Evolutionary conservation across 2,329 filamentous ascomycete genomes (phyloP), one percentile per base, ranked within the genome.

Genomic region (Zymoseptoria ardabiliae): DNA sequence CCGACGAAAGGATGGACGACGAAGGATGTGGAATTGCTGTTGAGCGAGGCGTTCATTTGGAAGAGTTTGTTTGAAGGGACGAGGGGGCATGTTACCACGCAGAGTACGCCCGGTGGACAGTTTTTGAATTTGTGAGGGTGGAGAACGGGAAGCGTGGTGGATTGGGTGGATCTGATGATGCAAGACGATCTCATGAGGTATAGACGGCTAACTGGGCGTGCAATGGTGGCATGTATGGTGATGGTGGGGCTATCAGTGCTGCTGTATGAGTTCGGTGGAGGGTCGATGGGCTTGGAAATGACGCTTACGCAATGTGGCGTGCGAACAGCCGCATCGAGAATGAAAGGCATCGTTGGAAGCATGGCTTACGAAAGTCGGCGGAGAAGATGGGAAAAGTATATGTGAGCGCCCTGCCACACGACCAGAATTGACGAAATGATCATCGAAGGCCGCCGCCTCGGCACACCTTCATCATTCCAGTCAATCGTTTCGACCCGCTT

Each of bases 41-140:
- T 99, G 50, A 97, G 91, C 71, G 94, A 99, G 77, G 94, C 94
- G 2, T 99, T 94, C 70, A 97, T 99, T 65, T 99, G 94, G 95
- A 92, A 99, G 78, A 96, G 90, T 71, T 79, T 99, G 51, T 99
- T 97, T 77, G 91, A 95, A 70, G 93, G 93, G 54, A 96, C 91
- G 9, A 88, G 91, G 57, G 95, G 94, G 45, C 94, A 99, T 78
- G 78, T 99, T 45, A 45, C 35, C 7, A 45, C 35, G 35, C 35
- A 45, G 35, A 45, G 35, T 45, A 45, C 53, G 25, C 53, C 53
- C 63, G 55, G 67, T 69, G 63, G 67, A 60, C 7, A 65, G 54
- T 51, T 17, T 45, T 58, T 58, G 57, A 48, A 55, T 28, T 48
- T 58, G 20, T 58, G 25, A 55, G 13, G 50, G 49, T 17, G 17